Conservation (phyloP, 2,329 filamentous ascomycete species). For the Xylaria sp. region DNA sequence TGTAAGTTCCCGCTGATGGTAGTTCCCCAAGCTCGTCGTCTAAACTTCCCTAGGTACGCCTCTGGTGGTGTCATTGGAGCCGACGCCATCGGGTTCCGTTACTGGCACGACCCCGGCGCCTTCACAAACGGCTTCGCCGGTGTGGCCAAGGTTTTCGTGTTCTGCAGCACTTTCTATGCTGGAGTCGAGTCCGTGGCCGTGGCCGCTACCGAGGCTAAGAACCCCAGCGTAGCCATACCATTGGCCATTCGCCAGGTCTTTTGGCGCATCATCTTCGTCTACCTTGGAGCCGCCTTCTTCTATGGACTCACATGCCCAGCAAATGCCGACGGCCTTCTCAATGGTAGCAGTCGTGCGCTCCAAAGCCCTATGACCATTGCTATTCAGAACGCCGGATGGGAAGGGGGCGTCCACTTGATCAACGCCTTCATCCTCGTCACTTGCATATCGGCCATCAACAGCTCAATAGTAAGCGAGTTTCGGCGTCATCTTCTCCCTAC, state of each 20-base stretch:
- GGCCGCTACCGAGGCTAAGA: conserved; percentile 65
- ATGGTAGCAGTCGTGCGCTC: conserved; percentile 65
- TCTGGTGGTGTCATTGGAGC: conserved; percentile 68
- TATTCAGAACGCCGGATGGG: conserved; percentile 74
- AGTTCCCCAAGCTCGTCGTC: no score
- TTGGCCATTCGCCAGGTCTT: conserved; percentile 65
- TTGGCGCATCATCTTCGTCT: conserved; percentile 66
- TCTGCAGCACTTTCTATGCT: conserved; percentile 72
- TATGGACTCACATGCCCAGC: conserved; percentile 76
- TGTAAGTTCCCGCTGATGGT: conserved; percentile 54
- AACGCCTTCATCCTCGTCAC: conserved; percentile 79
- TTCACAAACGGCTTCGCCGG: conserved; percentile 73
- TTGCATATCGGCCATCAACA: conserved; percentile 74
- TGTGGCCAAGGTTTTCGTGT: conserved; percentile 70
- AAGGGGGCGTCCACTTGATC: conserved; percentile 75
- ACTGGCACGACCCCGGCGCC: conserved; percentile 74
- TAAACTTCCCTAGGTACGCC: conserved; percentile 57
- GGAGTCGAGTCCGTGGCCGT: conserved; percentile 66
- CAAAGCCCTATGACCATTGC: conserved; percentile 77
- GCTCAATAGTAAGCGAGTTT: no score
- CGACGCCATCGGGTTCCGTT: conserved; percentile 69
- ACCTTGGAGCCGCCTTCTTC: conserved; percentile 75
- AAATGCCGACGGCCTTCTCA: conserved; percentile 67
- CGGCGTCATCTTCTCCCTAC: no score
- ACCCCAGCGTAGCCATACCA: conserved; percentile 61